Evolutionary conservation across 345 rosid genomes (phyloP).

Genomic region (Camelina hispida): DNA sequence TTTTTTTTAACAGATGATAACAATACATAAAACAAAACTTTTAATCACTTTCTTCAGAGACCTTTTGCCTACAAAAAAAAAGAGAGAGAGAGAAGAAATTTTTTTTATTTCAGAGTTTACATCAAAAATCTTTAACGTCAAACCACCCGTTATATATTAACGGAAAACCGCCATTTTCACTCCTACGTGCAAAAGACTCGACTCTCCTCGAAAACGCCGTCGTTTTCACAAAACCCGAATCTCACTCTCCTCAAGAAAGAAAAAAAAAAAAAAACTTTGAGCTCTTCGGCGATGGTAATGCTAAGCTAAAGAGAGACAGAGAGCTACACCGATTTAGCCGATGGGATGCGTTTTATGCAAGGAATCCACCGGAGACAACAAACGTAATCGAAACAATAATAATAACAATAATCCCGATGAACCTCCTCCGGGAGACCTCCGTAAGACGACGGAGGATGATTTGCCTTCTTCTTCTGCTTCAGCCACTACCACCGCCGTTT

Average conservation of each 20-base stretch:
- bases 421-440: constrained; percentile 39
- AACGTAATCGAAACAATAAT: not conserved
- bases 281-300: constrained; percentile 24
- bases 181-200: constrained; percentile 21
- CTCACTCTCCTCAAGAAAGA: not conserved
- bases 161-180: constrained; percentile 22
- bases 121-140: too few relatives aligned
- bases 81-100: too few relatives aligned
- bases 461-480: constrained; percentile 35
- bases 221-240: not conserved
- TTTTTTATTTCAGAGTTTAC: too few relatives aligned
- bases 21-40: too few relatives aligned
- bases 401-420: constrained; percentile 25
- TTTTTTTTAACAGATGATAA: too few relatives aligned
- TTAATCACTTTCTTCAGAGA: too few relatives aligned
- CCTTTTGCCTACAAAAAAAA: too few relatives aligned
- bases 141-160: not conserved
- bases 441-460: constrained; percentile 38
- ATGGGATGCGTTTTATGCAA: constrained; percentile 73
- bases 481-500: not conserved
- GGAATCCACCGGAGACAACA: constrained; percentile 30
- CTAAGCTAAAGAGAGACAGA: constrained; percentile 17
- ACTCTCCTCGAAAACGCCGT: not conserved
- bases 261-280: not conserved
- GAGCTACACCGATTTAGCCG: constrained; percentile 19